Conservation (phyloP, 768 basidiomycete species). For the Cystoderma amianthinum region DNA sequence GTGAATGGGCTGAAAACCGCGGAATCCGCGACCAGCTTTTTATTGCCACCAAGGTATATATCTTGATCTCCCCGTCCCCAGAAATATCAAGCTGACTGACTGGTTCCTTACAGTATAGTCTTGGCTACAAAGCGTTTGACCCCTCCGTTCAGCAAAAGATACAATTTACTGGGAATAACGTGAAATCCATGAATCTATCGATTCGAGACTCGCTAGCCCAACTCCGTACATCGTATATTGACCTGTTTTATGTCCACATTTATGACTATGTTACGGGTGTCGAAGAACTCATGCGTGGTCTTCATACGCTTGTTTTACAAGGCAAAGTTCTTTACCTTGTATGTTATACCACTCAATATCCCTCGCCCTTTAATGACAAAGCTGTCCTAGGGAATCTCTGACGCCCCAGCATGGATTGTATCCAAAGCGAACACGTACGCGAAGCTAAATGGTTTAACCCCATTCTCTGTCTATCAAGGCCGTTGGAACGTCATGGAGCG, state of each 20-base stretch:
- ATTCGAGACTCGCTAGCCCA: slow-evolving; percentile 38
- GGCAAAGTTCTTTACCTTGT: slow-evolving; percentile 49
- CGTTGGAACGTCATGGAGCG: slow-evolving; percentile 35
- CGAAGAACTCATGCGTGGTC: slow-evolving; percentile 48
- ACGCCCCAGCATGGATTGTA: slow-evolving; percentile 44
- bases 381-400: slow-evolving; percentile 28
- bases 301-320: slow-evolving; percentile 42
- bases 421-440: slow-evolving; percentile 44
- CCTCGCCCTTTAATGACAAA: background rate
- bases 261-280: slow-evolving; percentile 49
- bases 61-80: too few relatives aligned
- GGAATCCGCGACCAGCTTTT: slow-evolving; percentile 42
- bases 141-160: slow-evolving; percentile 20
- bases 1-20: slow-evolving; percentile 43
- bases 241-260: slow-evolving; percentile 39
- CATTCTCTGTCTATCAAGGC: slow-evolving; percentile 50
- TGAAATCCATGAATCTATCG: slow-evolving; percentile 34
- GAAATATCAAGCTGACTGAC: slow-evolving; percentile 12
- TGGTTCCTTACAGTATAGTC: too few relatives aligned
- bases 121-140: slow-evolving; percentile 19
- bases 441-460: slow-evolving; percentile 36
- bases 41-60: slow-evolving; percentile 41
- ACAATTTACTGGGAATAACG: slow-evolving; percentile 40
- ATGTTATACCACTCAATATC: background rate
- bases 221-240: slow-evolving; percentile 38